These are phyloP conservation scores for Fusarium euwallaceae DNA, from an alignment of 2,329 filamentous ascomycete species.

Conservation along the genomic window DNA sequence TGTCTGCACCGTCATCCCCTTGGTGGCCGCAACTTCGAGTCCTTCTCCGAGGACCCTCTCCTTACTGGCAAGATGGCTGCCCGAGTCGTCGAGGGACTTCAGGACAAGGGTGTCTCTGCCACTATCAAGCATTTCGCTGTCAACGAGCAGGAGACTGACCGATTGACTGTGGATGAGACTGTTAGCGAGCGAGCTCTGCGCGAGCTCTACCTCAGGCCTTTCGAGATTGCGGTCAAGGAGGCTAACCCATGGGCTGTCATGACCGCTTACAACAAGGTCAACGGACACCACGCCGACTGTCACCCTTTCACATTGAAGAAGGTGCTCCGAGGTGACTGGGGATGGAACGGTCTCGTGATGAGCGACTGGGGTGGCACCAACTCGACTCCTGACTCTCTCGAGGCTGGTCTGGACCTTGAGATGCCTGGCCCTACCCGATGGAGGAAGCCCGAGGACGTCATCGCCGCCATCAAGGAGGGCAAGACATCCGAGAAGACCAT, in stretches of 20 bases:
- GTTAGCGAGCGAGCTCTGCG: constrained; percentile 43
- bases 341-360: constrained; percentile 54
- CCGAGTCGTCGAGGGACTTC: constrained; percentile 54
- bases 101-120: constrained; percentile 56
- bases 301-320: constrained; percentile 45
- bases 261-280: constrained; percentile 54
- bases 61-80: constrained; percentile 47
- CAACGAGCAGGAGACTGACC: constrained; percentile 54
- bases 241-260: constrained; percentile 56
- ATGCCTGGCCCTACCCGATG: constrained; percentile 54
- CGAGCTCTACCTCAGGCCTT: constrained; percentile 53
- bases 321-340: constrained; percentile 61
- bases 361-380: constrained; percentile 56
- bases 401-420: constrained; percentile 52
- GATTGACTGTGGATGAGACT: constrained; percentile 47
- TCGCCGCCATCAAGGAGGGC: constrained; percentile 50
- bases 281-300: constrained; percentile 54
- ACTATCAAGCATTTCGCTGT: constrained; percentile 61
- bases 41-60: constrained; percentile 46
- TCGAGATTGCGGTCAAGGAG: constrained; percentile 57
- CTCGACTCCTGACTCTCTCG: constrained; percentile 51
- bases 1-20: constrained; percentile 46
- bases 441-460: constrained; percentile 46
- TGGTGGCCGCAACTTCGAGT: constrained; percentile 47
- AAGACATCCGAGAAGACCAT: constrained; percentile 47